Evolutionary conservation across 495 filamentous ascomycete species (phyloP).

Genomic region (Tuber microsphaerosporum): DNA sequence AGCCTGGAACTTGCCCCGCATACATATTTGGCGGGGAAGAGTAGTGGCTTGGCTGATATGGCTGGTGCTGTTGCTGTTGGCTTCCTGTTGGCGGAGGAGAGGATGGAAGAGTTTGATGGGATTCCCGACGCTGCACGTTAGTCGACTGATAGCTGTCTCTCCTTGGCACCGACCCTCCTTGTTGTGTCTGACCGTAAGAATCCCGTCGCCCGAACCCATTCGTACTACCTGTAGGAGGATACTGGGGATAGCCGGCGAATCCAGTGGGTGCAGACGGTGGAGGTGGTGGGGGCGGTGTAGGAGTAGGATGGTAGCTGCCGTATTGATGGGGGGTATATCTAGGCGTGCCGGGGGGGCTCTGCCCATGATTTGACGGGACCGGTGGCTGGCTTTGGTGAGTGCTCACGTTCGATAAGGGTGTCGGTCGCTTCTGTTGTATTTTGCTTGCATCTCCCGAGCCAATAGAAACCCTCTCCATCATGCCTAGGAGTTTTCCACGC

Average conservation of each 20-base stretch:
- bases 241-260: slow-evolving; percentile 42
- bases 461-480: slow-evolving; percentile 95
- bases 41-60: slow-evolving; percentile 41
- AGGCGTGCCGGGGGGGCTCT: slow-evolving; percentile 43
- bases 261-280: slow-evolving; percentile 42
- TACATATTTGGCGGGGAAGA: slow-evolving; percentile 37
- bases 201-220: slow-evolving; percentile 33
- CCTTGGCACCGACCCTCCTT: slow-evolving; percentile 15
- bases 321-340: slow-evolving; percentile 47
- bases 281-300: slow-evolving; percentile 41
- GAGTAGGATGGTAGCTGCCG: slow-evolving; percentile 38
- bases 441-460: slow-evolving; percentile 46
- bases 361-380: slow-evolving; percentile 44
- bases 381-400: slow-evolving; percentile 46
- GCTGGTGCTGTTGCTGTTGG: slow-evolving; percentile 40
- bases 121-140: slow-evolving; percentile 44
- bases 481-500: slow-evolving; percentile 70
- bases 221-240: slow-evolving; percentile 21
- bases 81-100: slow-evolving; percentile 49
- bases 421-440: slow-evolving; percentile 43
- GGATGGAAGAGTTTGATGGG: slow-evolving; percentile 50
- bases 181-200: slow-evolving; percentile 39
- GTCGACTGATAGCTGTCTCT: slow-evolving; percentile 41
- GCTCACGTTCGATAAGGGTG: slow-evolving; percentile 47
- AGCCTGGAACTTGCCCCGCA: slow-evolving; percentile 26